phyloP scores from a whole-genome alignment of 306 rosid genomes.

The Quercus berberidifolia region DNA sequence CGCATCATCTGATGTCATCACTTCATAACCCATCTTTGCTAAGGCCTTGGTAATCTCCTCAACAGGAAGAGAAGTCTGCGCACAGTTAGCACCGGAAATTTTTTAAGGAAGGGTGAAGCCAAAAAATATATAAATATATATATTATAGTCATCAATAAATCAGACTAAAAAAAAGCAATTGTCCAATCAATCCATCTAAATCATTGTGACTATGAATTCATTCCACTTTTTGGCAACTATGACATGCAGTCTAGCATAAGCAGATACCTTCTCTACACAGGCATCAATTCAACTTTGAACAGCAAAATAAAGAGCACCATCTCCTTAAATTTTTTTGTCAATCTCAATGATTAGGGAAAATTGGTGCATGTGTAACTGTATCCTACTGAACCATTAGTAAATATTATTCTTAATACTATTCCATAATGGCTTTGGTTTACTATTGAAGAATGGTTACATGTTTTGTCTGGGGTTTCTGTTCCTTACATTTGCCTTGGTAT shows the following conservation, averaged over 20 bases:
- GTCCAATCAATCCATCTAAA: constrained; percentile 4
- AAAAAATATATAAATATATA: not conserved
- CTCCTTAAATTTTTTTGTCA: not conserved
- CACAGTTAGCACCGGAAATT: constrained; percentile 6
- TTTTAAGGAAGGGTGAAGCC: not conserved
- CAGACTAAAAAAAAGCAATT: not conserved
- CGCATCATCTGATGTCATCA: constrained; percentile 84
- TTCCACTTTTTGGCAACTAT: not conserved
- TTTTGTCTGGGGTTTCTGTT: not conserved
- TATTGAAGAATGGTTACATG: not conserved
- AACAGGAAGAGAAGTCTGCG: constrained; percentile 80
- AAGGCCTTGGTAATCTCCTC: constrained; percentile 75
- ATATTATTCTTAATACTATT: not conserved
- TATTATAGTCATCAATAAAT: not conserved
- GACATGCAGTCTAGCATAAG: not conserved
- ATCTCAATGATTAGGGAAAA: not conserved
- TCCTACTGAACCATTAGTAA: not conserved
- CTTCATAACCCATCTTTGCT: constrained; percentile 72
- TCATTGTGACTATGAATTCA: not conserved
- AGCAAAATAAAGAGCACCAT: not conserved
- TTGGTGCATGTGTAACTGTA: not conserved
- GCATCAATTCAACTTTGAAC: not conserved
- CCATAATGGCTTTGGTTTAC: not conserved
- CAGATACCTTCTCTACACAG: not conserved
- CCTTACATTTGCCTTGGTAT: not conserved